Conservation (phyloP, 148 eudicot species). For the Persicaria maculosa region DNA sequence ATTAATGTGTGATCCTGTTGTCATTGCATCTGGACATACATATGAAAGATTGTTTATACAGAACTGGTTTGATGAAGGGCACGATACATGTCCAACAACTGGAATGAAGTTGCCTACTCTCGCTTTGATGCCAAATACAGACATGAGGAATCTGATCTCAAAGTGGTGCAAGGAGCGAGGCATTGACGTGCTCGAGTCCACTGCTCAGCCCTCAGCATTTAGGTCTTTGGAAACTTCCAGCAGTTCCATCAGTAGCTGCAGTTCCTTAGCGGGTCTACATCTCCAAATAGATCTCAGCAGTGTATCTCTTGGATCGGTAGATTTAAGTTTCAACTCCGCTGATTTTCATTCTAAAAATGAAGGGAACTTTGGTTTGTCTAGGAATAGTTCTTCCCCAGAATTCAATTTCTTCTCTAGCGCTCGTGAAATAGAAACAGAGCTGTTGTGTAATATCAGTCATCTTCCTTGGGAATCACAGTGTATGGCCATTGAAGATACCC, state of each 20-base stretch:
- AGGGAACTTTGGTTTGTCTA: constrained; percentile 17
- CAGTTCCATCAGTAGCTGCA: constrained; percentile 51
- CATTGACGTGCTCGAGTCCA: constrained; percentile 28
- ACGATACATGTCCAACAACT: constrained; percentile 68
- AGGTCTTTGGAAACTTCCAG: constrained; percentile 45
- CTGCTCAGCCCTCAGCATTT: constrained; percentile 20
- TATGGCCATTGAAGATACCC: constrained; percentile 41
- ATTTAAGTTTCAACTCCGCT: constrained; percentile 32
- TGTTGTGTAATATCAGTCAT: constrained; percentile 31
- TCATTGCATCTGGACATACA: constrained; percentile 77
- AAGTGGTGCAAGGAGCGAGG: constrained; percentile 49
- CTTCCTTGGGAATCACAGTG: constrained; percentile 72
- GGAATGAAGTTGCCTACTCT: constrained; percentile 35
- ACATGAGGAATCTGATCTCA: constrained; percentile 45
- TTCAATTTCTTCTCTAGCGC: constrained; percentile 21
- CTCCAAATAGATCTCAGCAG: constrained; percentile 57
- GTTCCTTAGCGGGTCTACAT: constrained; percentile 55
- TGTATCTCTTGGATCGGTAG: constrained; percentile 47
- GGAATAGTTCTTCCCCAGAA: constrained; percentile 19
- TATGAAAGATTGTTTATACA: constrained; percentile 71
- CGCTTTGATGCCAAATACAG: constrained; percentile 47
- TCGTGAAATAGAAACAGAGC: constrained; percentile 25
- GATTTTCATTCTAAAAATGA: constrained; percentile 20
- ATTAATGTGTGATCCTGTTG: constrained; percentile 81
- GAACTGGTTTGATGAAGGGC: constrained; percentile 81